Conservation (phyloP, 352 stramenopile genomes). For the Pythium biforme region DNA sequence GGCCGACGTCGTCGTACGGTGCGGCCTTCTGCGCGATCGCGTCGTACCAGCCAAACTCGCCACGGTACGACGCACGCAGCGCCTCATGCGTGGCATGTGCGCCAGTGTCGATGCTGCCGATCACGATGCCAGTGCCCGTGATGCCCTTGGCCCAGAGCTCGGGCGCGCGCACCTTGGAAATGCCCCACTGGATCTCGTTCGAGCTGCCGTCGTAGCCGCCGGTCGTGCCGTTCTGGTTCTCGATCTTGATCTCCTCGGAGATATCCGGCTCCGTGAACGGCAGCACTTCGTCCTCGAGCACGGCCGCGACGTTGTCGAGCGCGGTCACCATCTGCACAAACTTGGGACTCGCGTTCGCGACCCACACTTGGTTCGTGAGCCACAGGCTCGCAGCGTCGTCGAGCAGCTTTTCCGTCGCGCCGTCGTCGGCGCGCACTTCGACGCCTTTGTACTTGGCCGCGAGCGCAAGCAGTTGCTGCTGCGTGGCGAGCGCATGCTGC, state of each 20-base stretch:
- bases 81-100: conserved; percentile 28
- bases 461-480: conserved; percentile 20
- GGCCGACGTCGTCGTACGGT: conserved; percentile 33
- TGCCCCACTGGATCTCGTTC: conserved; percentile 26
- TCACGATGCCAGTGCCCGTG: conserved; percentile 24
- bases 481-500: conserved; percentile 8
- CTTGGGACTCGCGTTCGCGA: conserved; percentile 13
- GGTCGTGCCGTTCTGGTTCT: conserved; percentile 5
- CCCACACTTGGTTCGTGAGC: conserved; percentile 30
- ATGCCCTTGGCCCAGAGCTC: conserved; percentile 29
- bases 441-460: conserved; percentile 15
- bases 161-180: conserved; percentile 15
- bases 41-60: conserved; percentile 30
- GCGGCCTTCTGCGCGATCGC: conserved; percentile 17
- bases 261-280: conserved; percentile 15
- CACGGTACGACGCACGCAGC: conserved; percentile 11
- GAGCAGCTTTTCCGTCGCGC: conserved; percentile 1
- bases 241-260: conserved; percentile 7
- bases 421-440: neutral
- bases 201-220: conserved; percentile 9
- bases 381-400: conserved; percentile 18
- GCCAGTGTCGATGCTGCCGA: conserved; percentile 38
- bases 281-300: conserved; percentile 13
- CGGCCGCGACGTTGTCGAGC: conserved; percentile 6
- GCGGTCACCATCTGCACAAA: conserved; percentile 20